phyloP scores from a whole-genome alignment of 352 stramenopile species.

The Thalassiosira ordinaria region DNA sequence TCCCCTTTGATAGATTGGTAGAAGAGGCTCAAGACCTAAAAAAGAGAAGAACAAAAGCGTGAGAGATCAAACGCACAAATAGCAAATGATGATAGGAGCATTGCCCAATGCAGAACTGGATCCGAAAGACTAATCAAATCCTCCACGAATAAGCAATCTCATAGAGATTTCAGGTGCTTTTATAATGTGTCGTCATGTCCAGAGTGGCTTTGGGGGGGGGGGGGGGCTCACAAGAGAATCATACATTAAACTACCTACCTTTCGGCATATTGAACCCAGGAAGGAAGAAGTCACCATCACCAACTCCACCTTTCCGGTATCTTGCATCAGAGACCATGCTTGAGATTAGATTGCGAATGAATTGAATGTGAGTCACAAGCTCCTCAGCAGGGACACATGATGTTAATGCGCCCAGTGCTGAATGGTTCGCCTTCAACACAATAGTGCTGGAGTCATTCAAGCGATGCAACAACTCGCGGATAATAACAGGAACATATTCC shows the following conservation, averaged over 20 bases:
- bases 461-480: constrained; percentile 95
- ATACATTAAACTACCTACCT: constrained; percentile 68
- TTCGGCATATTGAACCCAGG: constrained; percentile 88
- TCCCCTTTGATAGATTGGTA: constrained; percentile 97
- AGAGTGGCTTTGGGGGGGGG: constrained; percentile 13
- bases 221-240: background rate
- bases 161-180: constrained; percentile 52
- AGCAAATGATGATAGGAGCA: constrained; percentile 9
- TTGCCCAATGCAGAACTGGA: constrained; percentile 41
- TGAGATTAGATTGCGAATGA: constrained; percentile 96
- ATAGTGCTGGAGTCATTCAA: constrained; percentile 92
- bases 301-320: constrained; percentile 90
- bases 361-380: constrained; percentile 94
- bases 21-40: constrained; percentile 92
- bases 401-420: constrained; percentile 92
- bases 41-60: constrained; percentile 27
- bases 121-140: constrained; percentile 87
- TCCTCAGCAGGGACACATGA: constrained; percentile 91
- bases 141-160: constrained; percentile 51
- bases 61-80: constrained; percentile 15
- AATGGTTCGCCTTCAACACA: constrained; percentile 90
- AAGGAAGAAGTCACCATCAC: constrained; percentile 85
- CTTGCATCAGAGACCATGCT: constrained; percentile 95
- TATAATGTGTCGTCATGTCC: constrained; percentile 69
- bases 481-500: constrained; percentile 93